These are phyloP conservation scores for Rheum nobile DNA, from an alignment of 148 eudicot species.

Conservation along the genomic window DNA sequence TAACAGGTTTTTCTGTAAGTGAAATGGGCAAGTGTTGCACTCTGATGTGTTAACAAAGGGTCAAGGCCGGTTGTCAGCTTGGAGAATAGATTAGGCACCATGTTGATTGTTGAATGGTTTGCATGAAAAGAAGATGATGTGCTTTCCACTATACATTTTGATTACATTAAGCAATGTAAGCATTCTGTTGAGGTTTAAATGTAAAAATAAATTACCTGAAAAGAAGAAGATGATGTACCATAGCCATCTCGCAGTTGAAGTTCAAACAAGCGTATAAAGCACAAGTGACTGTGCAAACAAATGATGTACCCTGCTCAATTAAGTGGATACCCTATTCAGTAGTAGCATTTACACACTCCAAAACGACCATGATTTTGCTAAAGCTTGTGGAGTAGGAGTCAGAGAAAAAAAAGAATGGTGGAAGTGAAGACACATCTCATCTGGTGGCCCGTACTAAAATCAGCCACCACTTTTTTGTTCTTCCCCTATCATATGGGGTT, in stretches of 20 bases:
- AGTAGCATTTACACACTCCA: too few relatives aligned
- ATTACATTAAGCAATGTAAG: background rate
- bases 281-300: too few relatives aligned
- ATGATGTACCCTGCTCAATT: too few relatives aligned
- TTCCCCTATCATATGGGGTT: constrained; percentile 5
- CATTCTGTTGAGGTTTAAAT: background rate
- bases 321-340: too few relatives aligned
- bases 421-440: constrained; percentile 15
- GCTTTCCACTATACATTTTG: background rate
- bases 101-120: background rate
- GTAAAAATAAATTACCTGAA: too few relatives aligned
- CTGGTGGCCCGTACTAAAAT: constrained; percentile 28
- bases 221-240: too few relatives aligned
- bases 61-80: background rate
- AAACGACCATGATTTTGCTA: background rate
- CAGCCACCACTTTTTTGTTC: constrained; percentile 20
- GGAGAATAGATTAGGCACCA: background rate
- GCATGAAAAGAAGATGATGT: background rate
- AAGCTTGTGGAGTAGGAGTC: background rate
- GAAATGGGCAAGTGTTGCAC: background rate
- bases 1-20: background rate
- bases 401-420: background rate
- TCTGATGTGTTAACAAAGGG: background rate
- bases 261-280: too few relatives aligned
- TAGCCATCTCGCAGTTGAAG: too few relatives aligned